Conservation (phyloP, 1,284 basidiomycete species). For the Sphaerobolus stellatus region DNA sequence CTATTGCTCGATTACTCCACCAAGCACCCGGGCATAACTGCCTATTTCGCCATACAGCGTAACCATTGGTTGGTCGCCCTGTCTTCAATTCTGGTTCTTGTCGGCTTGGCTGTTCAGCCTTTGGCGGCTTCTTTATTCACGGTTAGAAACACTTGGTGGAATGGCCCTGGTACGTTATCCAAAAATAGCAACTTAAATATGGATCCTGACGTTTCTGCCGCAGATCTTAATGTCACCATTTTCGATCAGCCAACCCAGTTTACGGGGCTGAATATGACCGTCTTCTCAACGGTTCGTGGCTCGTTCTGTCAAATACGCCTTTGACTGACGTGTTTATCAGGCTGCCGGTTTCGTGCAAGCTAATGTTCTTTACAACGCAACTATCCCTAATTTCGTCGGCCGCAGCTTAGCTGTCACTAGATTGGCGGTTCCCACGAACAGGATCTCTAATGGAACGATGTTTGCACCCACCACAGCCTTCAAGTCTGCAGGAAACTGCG, state of each 20-base stretch:
- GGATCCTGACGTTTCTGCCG: neutral
- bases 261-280: neutral
- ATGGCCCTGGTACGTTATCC: constrained; percentile 33
- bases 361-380: constrained; percentile 44
- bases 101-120: constrained; percentile 49
- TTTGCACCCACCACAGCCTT: constrained; percentile 47
- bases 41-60: constrained; percentile 30
- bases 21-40: constrained; percentile 29
- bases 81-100: constrained; percentile 46
- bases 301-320: neutral
- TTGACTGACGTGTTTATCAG: constrained; percentile 42
- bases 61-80: constrained; percentile 49
- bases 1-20: constrained; percentile 52
- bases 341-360: constrained; percentile 54
- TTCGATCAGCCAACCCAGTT: neutral
- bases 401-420: constrained; percentile 44
- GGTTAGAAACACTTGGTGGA: constrained; percentile 43
- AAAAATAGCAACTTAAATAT: neutral
- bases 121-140: constrained; percentile 48
- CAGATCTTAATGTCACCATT: constrained; percentile 43
- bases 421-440: constrained; percentile 36
- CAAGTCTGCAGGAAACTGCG: constrained; percentile 44
- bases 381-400: constrained; percentile 43
- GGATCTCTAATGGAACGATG: constrained; percentile 39
- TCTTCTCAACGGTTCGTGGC: constrained; percentile 2